phyloP scores from a whole-genome alignment of 306 rosid species.

The Quercus gilva region DNA sequence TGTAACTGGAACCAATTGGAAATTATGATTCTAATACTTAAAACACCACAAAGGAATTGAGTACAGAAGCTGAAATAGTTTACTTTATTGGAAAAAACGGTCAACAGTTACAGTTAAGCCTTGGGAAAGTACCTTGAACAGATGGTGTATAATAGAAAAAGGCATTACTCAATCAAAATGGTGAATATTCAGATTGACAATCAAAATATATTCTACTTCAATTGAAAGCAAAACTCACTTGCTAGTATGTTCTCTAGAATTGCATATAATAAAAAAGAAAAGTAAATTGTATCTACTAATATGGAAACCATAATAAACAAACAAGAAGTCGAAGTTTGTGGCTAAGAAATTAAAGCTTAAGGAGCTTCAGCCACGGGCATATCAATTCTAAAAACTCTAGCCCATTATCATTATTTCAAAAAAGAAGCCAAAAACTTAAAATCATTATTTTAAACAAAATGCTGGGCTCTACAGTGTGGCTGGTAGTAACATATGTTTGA shows the following conservation, averaged over 20 bases:
- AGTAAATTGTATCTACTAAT: background rate
- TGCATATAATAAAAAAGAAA: background rate
- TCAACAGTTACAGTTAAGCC: background rate
- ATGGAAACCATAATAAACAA: background rate
- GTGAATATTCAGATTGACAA: background rate
- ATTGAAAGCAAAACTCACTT: background rate
- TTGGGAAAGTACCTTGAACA: background rate
- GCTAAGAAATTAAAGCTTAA: background rate
- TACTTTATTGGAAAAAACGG: background rate
- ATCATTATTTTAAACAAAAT: background rate
- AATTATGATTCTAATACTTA: background rate
- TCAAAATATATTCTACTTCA: background rate
- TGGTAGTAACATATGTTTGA: no score
- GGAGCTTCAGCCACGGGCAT: background rate
- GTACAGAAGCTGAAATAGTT: background rate
- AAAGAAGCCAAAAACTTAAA: background rate
- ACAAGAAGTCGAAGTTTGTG: background rate
- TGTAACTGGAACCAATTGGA: background rate
- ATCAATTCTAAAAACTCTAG: background rate
- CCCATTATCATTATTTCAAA: background rate
- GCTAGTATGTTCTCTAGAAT: background rate
- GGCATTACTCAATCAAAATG: background rate
- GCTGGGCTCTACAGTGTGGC: background rate
- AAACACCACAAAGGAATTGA: background rate
- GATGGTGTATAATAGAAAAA: background rate